A percentile compares a stretch with the other conserved stretches of the same genome.
Conservation (phyloP, 441 rosid species). For the Rhodomyrtus psidioides region DNA sequence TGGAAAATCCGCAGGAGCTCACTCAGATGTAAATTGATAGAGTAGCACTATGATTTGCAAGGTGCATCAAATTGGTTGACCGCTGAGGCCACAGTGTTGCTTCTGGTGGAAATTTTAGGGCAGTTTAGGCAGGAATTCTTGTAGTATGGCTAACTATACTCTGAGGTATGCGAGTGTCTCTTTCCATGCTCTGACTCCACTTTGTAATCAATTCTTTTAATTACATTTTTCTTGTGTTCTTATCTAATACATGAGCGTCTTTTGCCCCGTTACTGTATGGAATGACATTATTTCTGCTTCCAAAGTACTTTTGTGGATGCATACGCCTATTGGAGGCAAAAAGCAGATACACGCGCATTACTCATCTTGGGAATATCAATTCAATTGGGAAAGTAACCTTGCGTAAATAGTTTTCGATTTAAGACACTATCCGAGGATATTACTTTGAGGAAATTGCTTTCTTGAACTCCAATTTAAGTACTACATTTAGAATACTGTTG, state of each 20-base stretch:
- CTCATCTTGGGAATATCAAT: not conserved
- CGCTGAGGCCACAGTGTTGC: not conserved
- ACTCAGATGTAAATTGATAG: slow-evolving; percentile 51
- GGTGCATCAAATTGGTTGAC: not conserved
- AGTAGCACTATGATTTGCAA: not conserved
- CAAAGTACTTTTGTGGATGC: not conserved
- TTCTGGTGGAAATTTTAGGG: slow-evolving; percentile 10
- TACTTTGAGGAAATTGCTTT: not conserved
- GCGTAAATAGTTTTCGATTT: not conserved
- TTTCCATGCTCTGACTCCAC: slow-evolving; percentile 12
- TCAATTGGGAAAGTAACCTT: not conserved
- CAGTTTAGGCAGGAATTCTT: slow-evolving; percentile 14
- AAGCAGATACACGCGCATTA: not conserved
- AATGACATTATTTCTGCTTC: not conserved
- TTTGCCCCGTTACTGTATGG: slow-evolving; percentile 3
- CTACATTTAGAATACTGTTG: not conserved
- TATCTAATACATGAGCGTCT: not conserved
- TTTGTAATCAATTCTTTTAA: slow-evolving; percentile 30
- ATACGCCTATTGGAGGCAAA: not conserved
- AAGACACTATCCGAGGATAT: not conserved
- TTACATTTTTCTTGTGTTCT: slow-evolving; percentile 5
- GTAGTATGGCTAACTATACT: slow-evolving; percentile 22
- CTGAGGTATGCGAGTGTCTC: slow-evolving; percentile 28
- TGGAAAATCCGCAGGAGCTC: slow-evolving; percentile 85
- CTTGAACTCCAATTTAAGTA: not conserved